Conservation (phyloP, 805 yeast genomes). For the Komagataella phaffii region DNA sequence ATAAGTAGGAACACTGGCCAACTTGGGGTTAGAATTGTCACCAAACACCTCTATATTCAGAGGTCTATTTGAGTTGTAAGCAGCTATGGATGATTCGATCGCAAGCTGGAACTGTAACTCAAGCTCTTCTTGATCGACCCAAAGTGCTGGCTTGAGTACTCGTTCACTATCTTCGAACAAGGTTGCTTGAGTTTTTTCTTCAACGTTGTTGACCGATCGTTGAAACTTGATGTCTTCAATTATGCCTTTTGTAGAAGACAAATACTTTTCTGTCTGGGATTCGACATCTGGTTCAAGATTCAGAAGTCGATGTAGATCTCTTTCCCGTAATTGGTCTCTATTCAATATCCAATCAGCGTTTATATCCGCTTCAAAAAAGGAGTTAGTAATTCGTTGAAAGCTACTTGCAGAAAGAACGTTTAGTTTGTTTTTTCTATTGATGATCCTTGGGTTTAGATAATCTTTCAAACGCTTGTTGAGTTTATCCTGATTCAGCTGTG, state of each 20-base stretch:
- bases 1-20: neutral
- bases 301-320: conserved; percentile 31
- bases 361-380: conserved; percentile 62
- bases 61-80: neutral
- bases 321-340: conserved; percentile 25
- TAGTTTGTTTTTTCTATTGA: conserved; percentile 11
- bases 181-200: conserved; percentile 12
- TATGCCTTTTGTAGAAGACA: conserved; percentile 38
- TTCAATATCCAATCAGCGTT: conserved; percentile 49
- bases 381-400: conserved; percentile 43
- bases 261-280: conserved; percentile 11
- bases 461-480: conserved; percentile 13
- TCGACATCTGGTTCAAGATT: conserved; percentile 1
- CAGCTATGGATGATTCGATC: neutral
- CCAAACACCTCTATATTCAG: neutral
- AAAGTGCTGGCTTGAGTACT: conserved; percentile 9
- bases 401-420: conserved; percentile 15
- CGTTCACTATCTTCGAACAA: conserved; percentile 17
- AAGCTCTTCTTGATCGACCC: conserved; percentile 30
- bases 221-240: conserved; percentile 45
- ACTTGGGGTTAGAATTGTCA: neutral
- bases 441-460: conserved; percentile 18
- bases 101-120: conserved; percentile 12
- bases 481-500: conserved; percentile 3
- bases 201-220: conserved; percentile 26